A percentile compares a stretch with the other conserved stretches of the same genome.
Evolutionary conservation across 768 basidiomycete genomes (phyloP).

Genomic region (Boletus rufocinnamomeus): DNA sequence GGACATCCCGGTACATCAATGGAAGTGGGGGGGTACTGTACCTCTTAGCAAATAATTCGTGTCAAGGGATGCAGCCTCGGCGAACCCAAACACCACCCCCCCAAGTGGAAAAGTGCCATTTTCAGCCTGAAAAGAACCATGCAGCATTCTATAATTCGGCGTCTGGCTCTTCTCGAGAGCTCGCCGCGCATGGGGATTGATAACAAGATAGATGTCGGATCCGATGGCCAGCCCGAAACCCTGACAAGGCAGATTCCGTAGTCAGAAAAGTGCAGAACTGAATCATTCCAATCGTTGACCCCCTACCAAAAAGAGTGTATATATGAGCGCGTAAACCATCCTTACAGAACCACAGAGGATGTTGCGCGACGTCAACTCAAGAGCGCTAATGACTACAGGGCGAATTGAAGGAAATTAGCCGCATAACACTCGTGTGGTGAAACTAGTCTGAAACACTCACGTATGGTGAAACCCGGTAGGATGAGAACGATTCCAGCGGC

Average conservation of each 20-base stretch:
- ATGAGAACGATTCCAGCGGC: conserved; percentile 91
- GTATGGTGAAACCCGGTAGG: conserved; percentile 81
- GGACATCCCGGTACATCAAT: conserved; percentile 28
- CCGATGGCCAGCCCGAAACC: conserved; percentile 86
- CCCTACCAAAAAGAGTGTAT: conserved; percentile 74
- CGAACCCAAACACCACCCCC: conserved; percentile 51
- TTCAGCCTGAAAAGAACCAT: conserved; percentile 53
- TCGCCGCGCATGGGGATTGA: conserved; percentile 58
- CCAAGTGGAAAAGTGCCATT: conserved; percentile 48
- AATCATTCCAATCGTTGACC: neutral
- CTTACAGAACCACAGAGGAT: conserved; percentile 80
- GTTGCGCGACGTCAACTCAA: conserved; percentile 81
- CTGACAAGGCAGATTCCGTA: conserved; percentile 35
- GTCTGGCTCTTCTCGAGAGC: conserved; percentile 34
- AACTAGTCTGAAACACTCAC: conserved; percentile 61
- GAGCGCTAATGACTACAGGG: conserved; percentile 65
- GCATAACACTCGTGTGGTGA: conserved; percentile 63
- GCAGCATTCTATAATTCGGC: conserved; percentile 46
- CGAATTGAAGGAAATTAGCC: conserved; percentile 2
- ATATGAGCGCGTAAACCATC: conserved; percentile 85
- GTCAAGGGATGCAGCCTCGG: conserved; percentile 36
- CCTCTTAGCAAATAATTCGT: conserved; percentile 34
- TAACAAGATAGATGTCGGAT: conserved; percentile 74
- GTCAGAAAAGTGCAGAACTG: conserved; percentile 9
- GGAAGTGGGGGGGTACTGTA: conserved; percentile 2